phyloP scores from a whole-genome alignment of 345 rosid species.

The Acer negundo region DNA sequence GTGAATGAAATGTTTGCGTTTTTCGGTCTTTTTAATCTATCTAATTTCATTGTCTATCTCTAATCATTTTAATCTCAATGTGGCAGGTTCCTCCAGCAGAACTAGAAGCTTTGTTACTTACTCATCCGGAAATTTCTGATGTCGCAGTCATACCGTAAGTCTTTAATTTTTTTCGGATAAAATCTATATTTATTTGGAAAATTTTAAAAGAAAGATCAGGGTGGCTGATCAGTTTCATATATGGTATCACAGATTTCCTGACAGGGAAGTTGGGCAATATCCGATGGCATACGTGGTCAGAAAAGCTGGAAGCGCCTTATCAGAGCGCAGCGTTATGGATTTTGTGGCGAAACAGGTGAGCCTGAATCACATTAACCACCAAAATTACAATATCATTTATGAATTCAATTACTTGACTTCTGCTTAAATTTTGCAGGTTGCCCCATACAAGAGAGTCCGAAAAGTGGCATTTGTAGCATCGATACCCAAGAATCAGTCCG shows the following conservation, averaged over 20 bases:
- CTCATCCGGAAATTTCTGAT: slow-evolving; percentile 72
- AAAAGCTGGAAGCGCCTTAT: slow-evolving; percentile 50
- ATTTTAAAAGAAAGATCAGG: not conserved
- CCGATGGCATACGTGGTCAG: slow-evolving; percentile 89
- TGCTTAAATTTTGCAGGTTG: slow-evolving; percentile 53
- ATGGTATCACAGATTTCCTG: slow-evolving; percentile 61
- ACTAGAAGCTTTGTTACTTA: slow-evolving; percentile 75
- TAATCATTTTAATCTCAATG: not conserved
- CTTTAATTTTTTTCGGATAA: not conserved
- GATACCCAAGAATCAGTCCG: slow-evolving; percentile 78
- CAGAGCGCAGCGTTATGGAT: slow-evolving; percentile 57
- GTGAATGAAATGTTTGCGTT: slow-evolving; percentile 25
- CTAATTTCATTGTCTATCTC: no score
- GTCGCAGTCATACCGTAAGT: slow-evolving; percentile 89
- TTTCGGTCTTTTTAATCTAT: not conserved
- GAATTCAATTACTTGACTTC: not conserved
- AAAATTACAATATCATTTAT: not conserved
- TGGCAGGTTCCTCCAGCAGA: slow-evolving; percentile 91
- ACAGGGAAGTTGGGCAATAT: slow-evolving; percentile 74
- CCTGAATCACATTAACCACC: not conserved
- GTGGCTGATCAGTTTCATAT: not conserved
- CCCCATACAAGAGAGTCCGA: slow-evolving; percentile 76
- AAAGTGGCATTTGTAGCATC: slow-evolving; percentile 59
- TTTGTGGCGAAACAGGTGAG: slow-evolving; percentile 67
- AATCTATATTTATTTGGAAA: not conserved